phyloP scores from a whole-genome alignment of 176 grass and related monocot species.

The Oryza brachyantha region DNA sequence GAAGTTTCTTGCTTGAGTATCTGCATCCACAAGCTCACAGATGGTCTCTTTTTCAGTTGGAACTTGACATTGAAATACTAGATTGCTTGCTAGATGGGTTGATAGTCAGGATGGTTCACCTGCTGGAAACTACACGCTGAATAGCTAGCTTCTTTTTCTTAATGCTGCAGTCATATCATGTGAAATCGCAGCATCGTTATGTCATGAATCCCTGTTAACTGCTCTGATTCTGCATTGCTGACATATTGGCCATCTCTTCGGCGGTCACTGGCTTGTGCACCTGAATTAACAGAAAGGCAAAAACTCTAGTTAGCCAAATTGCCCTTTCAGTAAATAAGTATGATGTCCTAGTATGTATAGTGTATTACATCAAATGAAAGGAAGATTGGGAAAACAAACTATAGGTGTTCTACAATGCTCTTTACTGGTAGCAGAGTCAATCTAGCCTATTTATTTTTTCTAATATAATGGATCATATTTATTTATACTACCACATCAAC shows the following conservation, averaged over 20 bases:
- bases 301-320: conserved; percentile 3
- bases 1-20: neutral
- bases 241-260: conserved; percentile 61
- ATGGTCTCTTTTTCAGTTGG: neutral
- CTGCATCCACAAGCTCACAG: neutral
- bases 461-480: too few relatives aligned
- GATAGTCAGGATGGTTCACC: neutral
- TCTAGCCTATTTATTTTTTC: too few relatives aligned
- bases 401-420: too few relatives aligned
- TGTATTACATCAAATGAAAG: neutral
- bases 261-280: conserved; percentile 76
- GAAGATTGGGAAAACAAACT: neutral
- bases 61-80: neutral
- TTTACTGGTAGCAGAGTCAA: too few relatives aligned
- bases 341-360: neutral
- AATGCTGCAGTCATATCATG: neutral
- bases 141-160: neutral
- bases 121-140: neutral
- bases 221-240: conserved; percentile 39
- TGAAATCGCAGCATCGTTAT: neutral
- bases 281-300: conserved; percentile 47
- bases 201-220: conserved; percentile 18
- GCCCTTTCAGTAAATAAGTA: conserved; percentile 8
- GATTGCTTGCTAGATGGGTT: conserved; percentile 4
- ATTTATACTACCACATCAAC: too few relatives aligned